Base-by-base conservation (phyloP, 352 stramenopile genomes). In the Globisporangium recalcitrans region DNA sequence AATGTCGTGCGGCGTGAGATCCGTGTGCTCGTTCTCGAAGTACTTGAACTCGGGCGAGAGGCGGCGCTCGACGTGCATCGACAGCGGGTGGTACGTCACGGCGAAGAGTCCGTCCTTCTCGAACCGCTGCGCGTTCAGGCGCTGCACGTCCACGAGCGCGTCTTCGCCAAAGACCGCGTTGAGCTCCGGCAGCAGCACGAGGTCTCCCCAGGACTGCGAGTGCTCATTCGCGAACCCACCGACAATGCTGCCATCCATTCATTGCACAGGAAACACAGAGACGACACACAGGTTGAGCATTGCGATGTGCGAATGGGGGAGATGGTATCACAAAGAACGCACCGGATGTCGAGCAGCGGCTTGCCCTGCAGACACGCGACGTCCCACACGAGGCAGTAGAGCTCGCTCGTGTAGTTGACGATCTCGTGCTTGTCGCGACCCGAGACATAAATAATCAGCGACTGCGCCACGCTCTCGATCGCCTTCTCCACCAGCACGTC, bases 361-460 rank as follows among this genome's bases (percentile, higher is more conserved):
- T 91, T 91, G 49, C 60, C 69, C 48, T 78, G 59, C 13, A 76
- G 44, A 38, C 77, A 87, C 22, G 72, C 77, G 24, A 88, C 64
- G 60, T 93, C 82, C 84, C 84, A 93, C 29, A 82, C 71, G 60
- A 88, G 63, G 22, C 71, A 74, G 70, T 91, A 91, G 26, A 93
- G 71, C 58, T 93, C 75, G 67, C 84, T 90, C 62, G 73, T 78
- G 74, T 89, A 93, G 67, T 87, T 87, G 52, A 93, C 63, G 58
- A 82, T 70, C 64, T 85, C 81, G 60, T 85, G 75, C 47, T 77
- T 78, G 52, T 79, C 67, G 21, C 70, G 56, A 5, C 75, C 79
- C n/a, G 72, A 72, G 26, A 93, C 82, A 65, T 76, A 93, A 46
- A 93, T 72, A 26, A 85, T 61, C 19, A 93, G 67, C 21, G 65